Percentiles rank a stretch among this genome's conserved stretches.
phyloP scores from a whole-genome alignment of 441 rosid genomes.

The Omphalea diandra region DNA sequence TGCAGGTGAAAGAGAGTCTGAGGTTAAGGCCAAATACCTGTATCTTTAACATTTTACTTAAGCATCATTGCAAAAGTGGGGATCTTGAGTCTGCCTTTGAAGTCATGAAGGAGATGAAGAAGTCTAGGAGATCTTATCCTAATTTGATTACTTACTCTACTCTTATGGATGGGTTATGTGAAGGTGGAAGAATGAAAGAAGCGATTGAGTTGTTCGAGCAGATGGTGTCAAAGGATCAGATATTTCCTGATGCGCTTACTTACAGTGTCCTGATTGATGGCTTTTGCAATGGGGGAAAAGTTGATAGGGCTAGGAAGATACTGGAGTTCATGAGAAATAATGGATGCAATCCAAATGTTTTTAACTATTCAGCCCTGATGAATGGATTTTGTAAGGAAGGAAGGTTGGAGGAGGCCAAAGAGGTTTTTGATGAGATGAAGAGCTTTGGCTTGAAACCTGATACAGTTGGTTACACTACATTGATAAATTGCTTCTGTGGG shows the following conservation, averaged over 20 bases:
- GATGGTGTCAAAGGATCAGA: conserved; percentile 72
- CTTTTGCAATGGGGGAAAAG: conserved; percentile 64
- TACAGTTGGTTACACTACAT: conserved; percentile 61
- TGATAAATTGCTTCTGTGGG: conserved; percentile 67
- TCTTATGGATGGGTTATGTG: conserved; percentile 63
- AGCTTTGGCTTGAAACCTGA: conserved; percentile 55
- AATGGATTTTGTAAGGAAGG: conserved; percentile 69
- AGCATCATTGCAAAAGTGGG: conserved; percentile 70
- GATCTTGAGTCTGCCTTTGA: conserved; percentile 58
- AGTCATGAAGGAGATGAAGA: conserved; percentile 78
- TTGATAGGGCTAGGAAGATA: conserved; percentile 66
- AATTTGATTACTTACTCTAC: conserved; percentile 80
- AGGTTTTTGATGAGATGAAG: conserved; percentile 59
- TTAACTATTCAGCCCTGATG: conserved; percentile 70
- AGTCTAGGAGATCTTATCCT: conserved; percentile 55
- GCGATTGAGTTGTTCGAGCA: conserved; percentile 76
- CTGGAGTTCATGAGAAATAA: conserved; percentile 75
- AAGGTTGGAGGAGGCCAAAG: conserved; percentile 55
- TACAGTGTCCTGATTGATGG: conserved; percentile 78
- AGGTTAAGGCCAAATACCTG: conserved; percentile 72
- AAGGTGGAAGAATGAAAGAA: conserved; percentile 59
- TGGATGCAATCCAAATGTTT: conserved; percentile 69
- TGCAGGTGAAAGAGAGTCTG: conserved; percentile 43
- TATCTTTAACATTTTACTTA: conserved; percentile 78
- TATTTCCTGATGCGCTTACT: conserved; percentile 70